Evolutionary conservation across 2,329 filamentous ascomycete species (phyloP).

Genomic region (Phyllosticta ampelicida): DNA sequence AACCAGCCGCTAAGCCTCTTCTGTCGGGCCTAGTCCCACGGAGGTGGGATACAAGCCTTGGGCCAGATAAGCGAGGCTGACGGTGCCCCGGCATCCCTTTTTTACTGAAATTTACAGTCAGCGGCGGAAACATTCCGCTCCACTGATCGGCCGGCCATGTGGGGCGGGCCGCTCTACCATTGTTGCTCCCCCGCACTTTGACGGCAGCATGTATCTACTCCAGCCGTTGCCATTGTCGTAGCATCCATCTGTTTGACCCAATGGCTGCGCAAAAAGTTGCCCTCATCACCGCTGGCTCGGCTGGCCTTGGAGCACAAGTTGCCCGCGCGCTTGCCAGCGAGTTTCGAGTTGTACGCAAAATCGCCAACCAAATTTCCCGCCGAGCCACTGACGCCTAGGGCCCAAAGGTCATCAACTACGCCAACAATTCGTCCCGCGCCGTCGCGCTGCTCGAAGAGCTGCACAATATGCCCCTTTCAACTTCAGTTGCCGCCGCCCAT

Average conservation of each 20-base stretch:
- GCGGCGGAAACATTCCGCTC: no score
- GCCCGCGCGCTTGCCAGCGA: conserved; percentile 37
- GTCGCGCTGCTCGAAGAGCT: conserved; percentile 32
- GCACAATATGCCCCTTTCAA: conserved; percentile 23
- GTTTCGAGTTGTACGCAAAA: conserved; percentile 31
- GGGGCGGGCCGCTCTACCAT: no score
- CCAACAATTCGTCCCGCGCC: conserved; percentile 34
- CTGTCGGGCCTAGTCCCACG: no score
- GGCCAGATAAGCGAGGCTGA: no score
- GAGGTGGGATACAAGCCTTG: no score
- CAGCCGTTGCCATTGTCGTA: background rate
- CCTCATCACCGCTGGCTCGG: conserved; percentile 40
- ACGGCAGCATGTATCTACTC: background rate
- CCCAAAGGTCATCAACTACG: conserved; percentile 36
- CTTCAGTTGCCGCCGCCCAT: conserved; percentile 14
- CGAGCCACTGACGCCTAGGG: background rate
- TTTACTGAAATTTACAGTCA: no score
- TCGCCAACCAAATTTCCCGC: background rate
- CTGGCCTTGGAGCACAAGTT: conserved; percentile 38
- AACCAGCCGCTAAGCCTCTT: no score
- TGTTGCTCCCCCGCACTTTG: background rate
- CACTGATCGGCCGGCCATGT: no score
- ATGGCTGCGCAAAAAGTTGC: conserved; percentile 34
- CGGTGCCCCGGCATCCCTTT: no score
- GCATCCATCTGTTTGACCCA: background rate